Evolutionary conservation across 2,329 filamentous ascomycete species (phyloP).

Genomic region (Coniella vitis): DNA sequence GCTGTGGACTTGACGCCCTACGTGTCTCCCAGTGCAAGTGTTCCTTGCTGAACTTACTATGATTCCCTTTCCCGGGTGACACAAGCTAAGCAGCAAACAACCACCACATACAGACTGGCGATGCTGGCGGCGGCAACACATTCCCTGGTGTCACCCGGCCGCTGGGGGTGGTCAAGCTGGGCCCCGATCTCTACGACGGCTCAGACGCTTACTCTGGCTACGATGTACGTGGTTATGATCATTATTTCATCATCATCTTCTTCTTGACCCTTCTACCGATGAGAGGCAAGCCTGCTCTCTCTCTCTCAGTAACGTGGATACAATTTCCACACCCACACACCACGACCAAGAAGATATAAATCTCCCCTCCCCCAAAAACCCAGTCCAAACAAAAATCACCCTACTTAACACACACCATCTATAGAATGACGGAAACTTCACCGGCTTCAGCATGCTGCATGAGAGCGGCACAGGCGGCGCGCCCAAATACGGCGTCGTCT

Average conservation of each 20-base stretch:
- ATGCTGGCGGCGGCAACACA: conserved; percentile 39
- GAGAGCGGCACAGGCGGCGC: conserved; percentile 62
- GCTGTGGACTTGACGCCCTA: conserved; percentile 25
- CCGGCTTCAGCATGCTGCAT: conserved; percentile 58
- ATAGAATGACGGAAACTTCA: conserved; percentile 42
- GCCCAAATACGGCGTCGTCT: conserved; percentile 62
- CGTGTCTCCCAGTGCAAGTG: conserved; percentile 25
- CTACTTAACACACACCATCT: conserved; percentile 11
- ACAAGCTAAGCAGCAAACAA: conserved; percentile 4
- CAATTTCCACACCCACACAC: no score
- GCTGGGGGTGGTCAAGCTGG: conserved; percentile 42
- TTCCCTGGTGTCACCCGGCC: conserved; percentile 44
- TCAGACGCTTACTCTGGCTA: conserved; percentile 49
- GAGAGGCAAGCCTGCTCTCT: background rate
- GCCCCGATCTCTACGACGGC: conserved; percentile 41
- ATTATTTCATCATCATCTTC: background rate
- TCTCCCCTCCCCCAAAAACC: no score
- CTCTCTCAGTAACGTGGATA: no score
- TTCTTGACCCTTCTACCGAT: background rate
- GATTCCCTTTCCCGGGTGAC: no score
- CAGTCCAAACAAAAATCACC: no score
- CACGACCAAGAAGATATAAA: no score
- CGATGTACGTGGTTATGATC: background rate
- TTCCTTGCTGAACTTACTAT: background rate
- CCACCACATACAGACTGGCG: conserved; percentile 36